These are phyloP conservation scores for Apiospora pterosperma DNA, from an alignment of 2,329 filamentous ascomycete species.

Conservation along the genomic window DNA sequence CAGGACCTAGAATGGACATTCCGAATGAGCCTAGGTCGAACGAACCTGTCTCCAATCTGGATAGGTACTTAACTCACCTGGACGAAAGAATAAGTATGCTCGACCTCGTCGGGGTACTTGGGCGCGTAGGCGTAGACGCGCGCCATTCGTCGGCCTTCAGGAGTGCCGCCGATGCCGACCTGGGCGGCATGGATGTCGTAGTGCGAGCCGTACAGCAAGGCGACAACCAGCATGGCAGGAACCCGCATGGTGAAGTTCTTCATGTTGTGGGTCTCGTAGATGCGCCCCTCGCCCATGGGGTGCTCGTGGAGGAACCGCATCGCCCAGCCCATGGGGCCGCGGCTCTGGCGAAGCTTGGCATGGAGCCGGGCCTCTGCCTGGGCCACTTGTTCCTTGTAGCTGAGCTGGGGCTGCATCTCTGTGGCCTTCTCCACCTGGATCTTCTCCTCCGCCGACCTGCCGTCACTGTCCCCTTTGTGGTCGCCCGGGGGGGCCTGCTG, in stretches of 20 bases:
- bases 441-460: slow-evolving; percentile 36
- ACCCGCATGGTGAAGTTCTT: slow-evolving; percentile 60
- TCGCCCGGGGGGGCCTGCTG: not conserved
- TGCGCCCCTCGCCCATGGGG: slow-evolving; percentile 66
- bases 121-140: slow-evolving; percentile 60
- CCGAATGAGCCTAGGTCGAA: not conserved
- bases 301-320: slow-evolving; percentile 77
- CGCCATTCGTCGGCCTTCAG: slow-evolving; percentile 69
- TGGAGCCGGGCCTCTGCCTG: slow-evolving; percentile 57
- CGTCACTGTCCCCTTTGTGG: slow-evolving; percentile 21
- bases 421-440: slow-evolving; percentile 40
- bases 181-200: slow-evolving; percentile 82
- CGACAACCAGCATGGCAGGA: slow-evolving; percentile 63
- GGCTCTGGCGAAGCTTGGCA: slow-evolving; percentile 58
- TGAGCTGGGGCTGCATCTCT: slow-evolving; percentile 44
- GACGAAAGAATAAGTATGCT: slow-evolving; percentile 66
- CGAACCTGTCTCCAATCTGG: not conserved
- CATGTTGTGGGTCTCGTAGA: slow-evolving; percentile 76
- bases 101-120: slow-evolving; percentile 68
- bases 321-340: slow-evolving; percentile 73
- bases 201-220: slow-evolving; percentile 69
- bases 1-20: slow-evolving; percentile 34
- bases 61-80: slow-evolving; percentile 37
- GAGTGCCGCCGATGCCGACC: slow-evolving; percentile 65
- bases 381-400: slow-evolving; percentile 60